Conservation (phyloP, 1,284 basidiomycete genomes). For the Amylostereum areolatum region DNA sequence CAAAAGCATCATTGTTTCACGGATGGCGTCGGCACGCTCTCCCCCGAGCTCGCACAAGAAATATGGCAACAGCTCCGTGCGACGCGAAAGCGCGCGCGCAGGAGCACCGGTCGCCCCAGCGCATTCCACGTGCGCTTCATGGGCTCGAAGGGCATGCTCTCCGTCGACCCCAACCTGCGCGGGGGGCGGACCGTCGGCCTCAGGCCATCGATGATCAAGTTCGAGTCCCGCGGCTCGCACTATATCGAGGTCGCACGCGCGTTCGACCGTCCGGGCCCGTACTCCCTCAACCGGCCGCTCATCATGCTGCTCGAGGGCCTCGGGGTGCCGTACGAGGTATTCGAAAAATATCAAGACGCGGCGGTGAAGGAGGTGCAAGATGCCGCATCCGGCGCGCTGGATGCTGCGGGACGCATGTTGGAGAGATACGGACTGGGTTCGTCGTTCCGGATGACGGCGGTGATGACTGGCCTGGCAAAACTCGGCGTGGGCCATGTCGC, state of each 20-base stretch:
- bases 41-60: slow-evolving; percentile 44
- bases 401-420: slow-evolving; percentile 40
- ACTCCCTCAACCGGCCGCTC: slow-evolving; percentile 61
- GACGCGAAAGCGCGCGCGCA: slow-evolving; percentile 29
- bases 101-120: slow-evolving; percentile 32
- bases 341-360: slow-evolving; percentile 47
- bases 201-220: slow-evolving; percentile 60
- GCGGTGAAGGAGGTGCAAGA: slow-evolving; percentile 43
- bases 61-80: slow-evolving; percentile 42
- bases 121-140: slow-evolving; percentile 56
- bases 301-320: slow-evolving; percentile 62
- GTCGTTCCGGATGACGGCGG: slow-evolving; percentile 32
- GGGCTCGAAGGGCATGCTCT: slow-evolving; percentile 61
- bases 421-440: slow-evolving; percentile 35
- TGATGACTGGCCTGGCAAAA: slow-evolving; percentile 31
- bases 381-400: slow-evolving; percentile 34
- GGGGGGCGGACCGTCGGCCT: slow-evolving; percentile 39
- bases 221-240: slow-evolving; percentile 39
- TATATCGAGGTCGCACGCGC: slow-evolving; percentile 59
- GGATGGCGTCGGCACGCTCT: slow-evolving; percentile 68
- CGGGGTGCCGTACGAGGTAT: slow-evolving; percentile 47
- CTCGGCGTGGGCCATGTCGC: slow-evolving; percentile 24
- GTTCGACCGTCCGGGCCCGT: slow-evolving; percentile 53
- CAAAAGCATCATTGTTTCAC: slow-evolving; percentile 43
- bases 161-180: slow-evolving; percentile 42